phyloP scores from a whole-genome alignment of 495 filamentous ascomycete genomes.

The Mycothermus thermophilus region DNA sequence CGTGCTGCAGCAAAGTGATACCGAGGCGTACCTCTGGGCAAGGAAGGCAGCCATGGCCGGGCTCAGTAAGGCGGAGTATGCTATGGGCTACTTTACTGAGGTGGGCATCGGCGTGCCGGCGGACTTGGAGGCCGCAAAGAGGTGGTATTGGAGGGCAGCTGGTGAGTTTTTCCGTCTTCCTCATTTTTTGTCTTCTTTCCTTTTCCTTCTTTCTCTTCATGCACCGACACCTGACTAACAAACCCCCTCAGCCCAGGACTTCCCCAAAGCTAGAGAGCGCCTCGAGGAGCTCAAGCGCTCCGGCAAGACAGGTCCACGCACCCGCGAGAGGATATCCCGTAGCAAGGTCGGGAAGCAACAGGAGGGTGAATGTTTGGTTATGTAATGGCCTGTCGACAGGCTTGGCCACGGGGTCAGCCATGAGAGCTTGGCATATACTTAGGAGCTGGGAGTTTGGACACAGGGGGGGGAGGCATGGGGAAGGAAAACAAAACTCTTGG shows the following conservation, averaged over 20 bases:
- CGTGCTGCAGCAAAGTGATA: slow-evolving; percentile 81
- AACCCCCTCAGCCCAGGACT: slow-evolving; percentile 91
- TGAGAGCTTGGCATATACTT: too few relatives aligned
- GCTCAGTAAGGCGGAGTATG: slow-evolving; percentile 85
- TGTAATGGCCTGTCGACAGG: slow-evolving; percentile 38
- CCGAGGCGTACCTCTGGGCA: slow-evolving; percentile 94
- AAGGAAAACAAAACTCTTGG: too few relatives aligned
- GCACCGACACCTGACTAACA: too few relatives aligned
- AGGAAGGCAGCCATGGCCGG: slow-evolving; percentile 78
- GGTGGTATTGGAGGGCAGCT: slow-evolving; percentile 97
- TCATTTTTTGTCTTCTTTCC: neutral
- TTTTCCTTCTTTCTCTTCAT: neutral
- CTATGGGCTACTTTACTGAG: slow-evolving; percentile 96
- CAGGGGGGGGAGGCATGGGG: too few relatives aligned
- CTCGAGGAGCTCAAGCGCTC: slow-evolving; percentile 82
- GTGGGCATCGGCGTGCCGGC: slow-evolving; percentile 79
- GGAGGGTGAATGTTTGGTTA: slow-evolving; percentile 71
- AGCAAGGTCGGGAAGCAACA: slow-evolving; percentile 71
- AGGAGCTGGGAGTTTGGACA: too few relatives aligned
- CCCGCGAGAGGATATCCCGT: slow-evolving; percentile 69
- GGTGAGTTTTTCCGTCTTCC: slow-evolving; percentile 46
- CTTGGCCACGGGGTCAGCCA: neutral
- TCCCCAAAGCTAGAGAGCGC: slow-evolving; percentile 80
- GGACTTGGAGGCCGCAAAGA: slow-evolving; percentile 86
- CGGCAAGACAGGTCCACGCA: slow-evolving; percentile 50